A percentile compares a stretch with the other conserved stretches of the same genome.
Conservation (phyloP, 257 asterid species). For the Scutellaria minor region DNA sequence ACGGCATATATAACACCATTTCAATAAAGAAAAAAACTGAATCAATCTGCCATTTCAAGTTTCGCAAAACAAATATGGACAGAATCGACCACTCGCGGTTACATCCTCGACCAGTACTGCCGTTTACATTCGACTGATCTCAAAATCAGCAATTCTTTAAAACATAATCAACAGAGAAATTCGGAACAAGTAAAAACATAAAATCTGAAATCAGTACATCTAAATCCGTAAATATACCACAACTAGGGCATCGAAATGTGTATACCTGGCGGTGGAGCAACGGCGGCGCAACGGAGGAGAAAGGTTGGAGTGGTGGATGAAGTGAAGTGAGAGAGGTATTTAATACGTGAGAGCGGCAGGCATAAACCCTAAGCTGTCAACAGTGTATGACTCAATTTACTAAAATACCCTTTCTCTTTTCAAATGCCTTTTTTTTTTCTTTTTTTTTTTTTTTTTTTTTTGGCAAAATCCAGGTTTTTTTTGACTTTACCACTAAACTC, state of each 20-base stretch:
- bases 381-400: slow-evolving; percentile 1
- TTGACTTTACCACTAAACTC: no score
- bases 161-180: not conserved
- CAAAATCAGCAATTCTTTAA: not conserved
- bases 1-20: not conserved
- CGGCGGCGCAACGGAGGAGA: slow-evolving; percentile 26
- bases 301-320: not conserved
- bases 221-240: not conserved
- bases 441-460: no score
- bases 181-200: not conserved
- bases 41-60: not conserved
- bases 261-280: slow-evolving; percentile 26
- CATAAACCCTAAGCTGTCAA: slow-evolving; percentile 38
- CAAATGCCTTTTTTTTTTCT: not conserved
- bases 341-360: slow-evolving; percentile 28
- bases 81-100: not conserved
- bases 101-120: not conserved
- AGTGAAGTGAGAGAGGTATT: not conserved
- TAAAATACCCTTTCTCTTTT: slow-evolving; percentile 9
- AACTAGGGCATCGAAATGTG: not conserved
- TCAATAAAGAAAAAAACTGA: not conserved
- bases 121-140: not conserved
- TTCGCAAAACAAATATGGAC: not conserved
- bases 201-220: not conserved
- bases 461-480: no score